Conservation (phyloP, 768 basidiomycete species). For the Tephrocybe sp. region DNA sequence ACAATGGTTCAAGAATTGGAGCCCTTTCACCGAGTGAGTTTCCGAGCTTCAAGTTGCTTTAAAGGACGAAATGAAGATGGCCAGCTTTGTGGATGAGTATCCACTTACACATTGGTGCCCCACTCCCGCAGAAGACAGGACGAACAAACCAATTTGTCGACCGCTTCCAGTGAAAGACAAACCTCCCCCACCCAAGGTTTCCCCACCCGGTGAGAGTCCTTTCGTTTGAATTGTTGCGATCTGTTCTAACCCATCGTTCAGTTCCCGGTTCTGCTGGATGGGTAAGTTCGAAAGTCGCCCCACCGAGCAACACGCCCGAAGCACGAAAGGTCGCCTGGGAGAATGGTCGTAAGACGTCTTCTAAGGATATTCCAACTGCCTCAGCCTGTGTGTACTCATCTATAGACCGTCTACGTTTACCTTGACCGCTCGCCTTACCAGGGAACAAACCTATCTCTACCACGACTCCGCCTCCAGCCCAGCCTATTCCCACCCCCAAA, state of each 20-base stretch:
- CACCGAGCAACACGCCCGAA: conserved; percentile 7
- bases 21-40: conserved; percentile 31
- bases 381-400: conserved; percentile 6
- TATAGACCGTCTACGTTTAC: neutral
- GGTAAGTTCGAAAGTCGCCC: conserved; percentile 17
- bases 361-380: neutral
- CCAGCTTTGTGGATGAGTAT: conserved; percentile 35
- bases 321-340: conserved; percentile 20
- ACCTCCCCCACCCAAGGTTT: conserved; percentile 27
- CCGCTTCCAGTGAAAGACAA: conserved; percentile 36
- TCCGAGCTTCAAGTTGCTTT: neutral
- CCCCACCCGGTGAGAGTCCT: conserved; percentile 24
- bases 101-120: conserved; percentile 40
- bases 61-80: conserved; percentile 8
- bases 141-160: conserved; percentile 42
- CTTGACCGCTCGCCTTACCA: conserved; percentile 2
- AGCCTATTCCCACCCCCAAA: neutral
- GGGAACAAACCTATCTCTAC: conserved; percentile 22
- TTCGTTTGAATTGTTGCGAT: neutral
- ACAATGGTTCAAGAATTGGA: conserved; percentile 41
- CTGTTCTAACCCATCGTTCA: conserved; percentile 9
- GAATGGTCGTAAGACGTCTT: conserved; percentile 1
- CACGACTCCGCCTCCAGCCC: neutral
- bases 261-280: conserved; percentile 39
- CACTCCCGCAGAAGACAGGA: conserved; percentile 39